Evolutionary conservation across 1,284 basidiomycete species (phyloP).

Genomic region (Leccinum angustisporum): DNA sequence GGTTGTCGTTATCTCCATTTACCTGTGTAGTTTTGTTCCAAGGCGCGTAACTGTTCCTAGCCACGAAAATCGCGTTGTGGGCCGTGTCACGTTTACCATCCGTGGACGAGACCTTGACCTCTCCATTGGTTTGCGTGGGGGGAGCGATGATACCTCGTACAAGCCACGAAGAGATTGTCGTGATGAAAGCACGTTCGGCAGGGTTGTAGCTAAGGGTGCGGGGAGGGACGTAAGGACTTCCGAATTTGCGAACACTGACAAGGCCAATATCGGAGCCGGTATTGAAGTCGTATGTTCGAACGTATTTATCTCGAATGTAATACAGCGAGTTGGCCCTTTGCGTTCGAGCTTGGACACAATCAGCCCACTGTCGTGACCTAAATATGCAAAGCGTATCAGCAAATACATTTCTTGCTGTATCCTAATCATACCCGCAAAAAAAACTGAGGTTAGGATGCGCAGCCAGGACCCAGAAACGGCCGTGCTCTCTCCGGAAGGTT

Average conservation of each 20-base stretch:
- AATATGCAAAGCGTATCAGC: conserved; percentile 7
- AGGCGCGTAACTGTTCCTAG: conserved; percentile 82
- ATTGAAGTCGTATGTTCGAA: conserved; percentile 91
- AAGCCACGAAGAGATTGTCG: conserved; percentile 89
- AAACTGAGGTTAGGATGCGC: conserved; percentile 97
- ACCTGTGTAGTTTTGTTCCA: conserved; percentile 90
- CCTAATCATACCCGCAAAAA: conserved; percentile 74
- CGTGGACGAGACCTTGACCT: conserved; percentile 87
- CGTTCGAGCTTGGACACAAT: conserved; percentile 99
- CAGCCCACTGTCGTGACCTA: conserved; percentile 93
- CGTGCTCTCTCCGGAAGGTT: conserved; percentile 96
- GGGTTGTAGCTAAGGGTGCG: conserved; percentile 97
- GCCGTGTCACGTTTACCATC: conserved; percentile 92
- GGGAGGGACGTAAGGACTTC: conserved; percentile 94
- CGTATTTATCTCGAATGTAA: conserved; percentile 98
- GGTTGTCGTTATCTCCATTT: conserved; percentile 15
- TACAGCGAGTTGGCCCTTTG: conserved; percentile 95
- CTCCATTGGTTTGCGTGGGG: conserved; percentile 73
- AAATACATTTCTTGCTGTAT: neutral
- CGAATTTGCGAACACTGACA: conserved; percentile 93
- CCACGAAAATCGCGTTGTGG: conserved; percentile 93
- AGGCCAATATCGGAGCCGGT: conserved; percentile 91
- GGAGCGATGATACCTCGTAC: conserved; percentile 87
- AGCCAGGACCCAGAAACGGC: conserved; percentile 98
- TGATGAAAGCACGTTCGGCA: conserved; percentile 91